Evolutionary conservation across 345 rosid species (phyloP), one percentile per base, ranked within the genome.

Genomic region (Melaleuca alternifolia): DNA sequence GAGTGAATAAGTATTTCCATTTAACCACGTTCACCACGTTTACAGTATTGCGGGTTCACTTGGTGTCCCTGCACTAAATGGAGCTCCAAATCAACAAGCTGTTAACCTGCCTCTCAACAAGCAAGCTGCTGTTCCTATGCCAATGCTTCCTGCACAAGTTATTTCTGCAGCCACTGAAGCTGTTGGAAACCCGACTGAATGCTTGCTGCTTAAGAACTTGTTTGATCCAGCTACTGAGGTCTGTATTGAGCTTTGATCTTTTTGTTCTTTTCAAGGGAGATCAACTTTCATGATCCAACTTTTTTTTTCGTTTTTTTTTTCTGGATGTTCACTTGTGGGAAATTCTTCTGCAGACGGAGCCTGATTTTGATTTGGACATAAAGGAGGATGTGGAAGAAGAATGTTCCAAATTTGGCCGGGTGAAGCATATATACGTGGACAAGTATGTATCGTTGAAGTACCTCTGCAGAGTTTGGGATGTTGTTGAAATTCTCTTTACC

Each of bases 201-300:
- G 97, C 86, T 92, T 97, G 87, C 88, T 97, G 87, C 91, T 97
- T 91, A 96, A 97, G 91, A 97, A 97, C 88, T 91, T 97, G 96
- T 97, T 97, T 88, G 99, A 96, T 91, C 96, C 98, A 86, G 94
- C 93, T 23, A 92, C 98, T 3, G 99, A 97, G 98, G 99, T 97
- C 65, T 9, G 53, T 88, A 77, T 51, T 44, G 56, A 85, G 88
- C 79, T 79, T 46, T 83, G 81, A 46, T 81, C 37, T 82, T 30
- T 52, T 48, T 50, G 82, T 11, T 51, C 53, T n/a, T 50, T 71
- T 53, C 48, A 30, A 28, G 48, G 21, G 26, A 59, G 28, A 44
- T 24, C 51, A 20, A 44, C 23, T 61, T 59, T 50, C 44, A 20
- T 28, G 13, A 9, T 54, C 5, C 23, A 9, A 14, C 50, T 48